Evolutionary conservation across 1,284 basidiomycete species (phyloP).

Genomic region (Somion occarium): DNA sequence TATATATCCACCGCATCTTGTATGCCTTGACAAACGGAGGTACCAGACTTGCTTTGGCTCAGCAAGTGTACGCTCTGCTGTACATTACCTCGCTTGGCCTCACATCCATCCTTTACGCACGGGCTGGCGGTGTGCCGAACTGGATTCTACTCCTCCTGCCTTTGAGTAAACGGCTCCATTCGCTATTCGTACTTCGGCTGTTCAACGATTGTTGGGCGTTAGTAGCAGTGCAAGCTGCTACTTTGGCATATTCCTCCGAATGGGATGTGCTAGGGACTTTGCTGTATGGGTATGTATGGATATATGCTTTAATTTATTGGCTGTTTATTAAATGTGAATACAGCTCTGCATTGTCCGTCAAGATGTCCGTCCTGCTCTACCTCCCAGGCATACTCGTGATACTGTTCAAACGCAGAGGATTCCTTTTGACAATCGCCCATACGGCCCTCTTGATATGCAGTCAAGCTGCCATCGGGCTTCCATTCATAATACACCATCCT

Average conservation of each 20-base stretch:
- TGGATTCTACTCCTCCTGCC: constrained; percentile 75
- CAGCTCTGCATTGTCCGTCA: constrained; percentile 86
- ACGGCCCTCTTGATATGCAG: constrained; percentile 46
- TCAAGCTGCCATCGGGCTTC: constrained; percentile 64
- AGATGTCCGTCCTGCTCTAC: constrained; percentile 96
- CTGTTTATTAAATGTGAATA: not conserved
- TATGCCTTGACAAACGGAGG: constrained; percentile 64
- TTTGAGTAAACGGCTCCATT: constrained; percentile 91
- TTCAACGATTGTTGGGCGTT: constrained; percentile 96
- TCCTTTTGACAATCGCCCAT: constrained; percentile 51
- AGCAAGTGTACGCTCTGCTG: constrained; percentile 73
- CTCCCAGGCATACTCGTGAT: constrained; percentile 84
- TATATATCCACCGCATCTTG: constrained; percentile 80
- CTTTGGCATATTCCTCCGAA: constrained; percentile 56
- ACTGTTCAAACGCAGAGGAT: constrained; percentile 70
- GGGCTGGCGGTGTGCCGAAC: constrained; percentile 67
- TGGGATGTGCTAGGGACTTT: constrained; percentile 60
- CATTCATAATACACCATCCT: constrained; percentile 67
- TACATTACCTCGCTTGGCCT: constrained; percentile 67
- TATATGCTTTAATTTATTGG: not conserved
- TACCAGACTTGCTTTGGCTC: constrained; percentile 59
- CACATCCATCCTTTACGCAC: constrained; percentile 65
- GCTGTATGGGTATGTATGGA: constrained; percentile 65
- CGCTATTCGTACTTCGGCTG: constrained; percentile 86
- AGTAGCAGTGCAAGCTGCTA: constrained; percentile 52